phyloP scores from a whole-genome alignment of 306 rosid species.

The Vicia faba region DNA sequence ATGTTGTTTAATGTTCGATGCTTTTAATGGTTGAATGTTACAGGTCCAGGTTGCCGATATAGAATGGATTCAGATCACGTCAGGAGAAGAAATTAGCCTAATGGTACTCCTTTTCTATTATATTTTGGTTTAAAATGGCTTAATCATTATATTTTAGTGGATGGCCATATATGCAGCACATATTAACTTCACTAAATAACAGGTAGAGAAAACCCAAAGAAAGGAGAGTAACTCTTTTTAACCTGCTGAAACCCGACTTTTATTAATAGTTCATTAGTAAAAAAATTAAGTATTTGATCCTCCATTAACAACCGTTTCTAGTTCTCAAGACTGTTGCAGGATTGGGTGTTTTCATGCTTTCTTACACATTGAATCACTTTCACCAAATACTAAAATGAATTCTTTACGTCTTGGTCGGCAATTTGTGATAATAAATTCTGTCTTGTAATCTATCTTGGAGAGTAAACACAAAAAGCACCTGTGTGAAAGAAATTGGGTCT shows the following conservation, averaged over 20 bases:
- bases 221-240: slow-evolving; percentile 25
- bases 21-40: slow-evolving; percentile 33
- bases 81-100: slow-evolving; percentile 75
- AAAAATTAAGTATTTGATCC: slow-evolving; percentile 14
- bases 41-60: slow-evolving; percentile 94
- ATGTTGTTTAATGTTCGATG: slow-evolving; percentile 19
- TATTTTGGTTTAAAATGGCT: slow-evolving; percentile 27
- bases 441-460: slow-evolving; percentile 14
- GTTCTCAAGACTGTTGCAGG: neutral
- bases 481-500: slow-evolving; percentile 9
- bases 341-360: slow-evolving; percentile 20
- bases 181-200: slow-evolving; percentile 3
- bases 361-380: slow-evolving; percentile 10
- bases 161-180: slow-evolving; percentile 11
- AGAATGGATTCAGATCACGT: slow-evolving; percentile 77
- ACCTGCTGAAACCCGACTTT: slow-evolving; percentile 16
- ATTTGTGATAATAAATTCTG: slow-evolving; percentile 10
- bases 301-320: neutral
- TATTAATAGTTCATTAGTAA: slow-evolving; percentile 9
- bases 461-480: neutral
- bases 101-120: slow-evolving; percentile 56
- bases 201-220: neutral
- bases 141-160: slow-evolving; percentile 8
- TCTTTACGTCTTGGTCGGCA: slow-evolving; percentile 28
- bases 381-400: neutral